A percentile compares a stretch with the other conserved stretches of the same genome.
phyloP scores from a whole-genome alignment of 768 basidiomycete species.

The Calocera viscosa region DNA sequence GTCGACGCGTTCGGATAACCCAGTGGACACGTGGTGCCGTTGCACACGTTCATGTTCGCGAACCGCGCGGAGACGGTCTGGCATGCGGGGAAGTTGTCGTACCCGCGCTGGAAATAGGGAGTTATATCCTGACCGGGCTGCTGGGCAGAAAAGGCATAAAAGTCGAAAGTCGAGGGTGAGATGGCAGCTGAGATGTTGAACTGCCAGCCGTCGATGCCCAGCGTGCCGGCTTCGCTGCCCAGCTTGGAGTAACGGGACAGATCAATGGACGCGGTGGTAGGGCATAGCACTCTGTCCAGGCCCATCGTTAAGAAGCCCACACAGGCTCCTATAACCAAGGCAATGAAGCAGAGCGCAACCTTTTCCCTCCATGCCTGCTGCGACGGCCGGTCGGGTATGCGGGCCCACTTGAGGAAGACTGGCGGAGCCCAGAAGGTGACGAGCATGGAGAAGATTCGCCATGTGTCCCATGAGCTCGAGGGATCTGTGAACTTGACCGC shows the following conservation, averaged over 20 bases:
- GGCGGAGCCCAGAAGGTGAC: slow-evolving; percentile 88
- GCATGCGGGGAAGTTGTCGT: slow-evolving; percentile 55
- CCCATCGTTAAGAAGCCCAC: slow-evolving; percentile 93
- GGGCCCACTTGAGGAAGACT: slow-evolving; percentile 44
- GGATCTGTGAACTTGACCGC: slow-evolving; percentile 23
- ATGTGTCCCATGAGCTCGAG: slow-evolving; percentile 38
- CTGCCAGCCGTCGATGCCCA: slow-evolving; percentile 64
- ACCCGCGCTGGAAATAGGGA: slow-evolving; percentile 61
- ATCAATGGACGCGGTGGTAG: slow-evolving; percentile 37
- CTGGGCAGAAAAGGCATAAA: slow-evolving; percentile 42
- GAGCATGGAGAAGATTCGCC: slow-evolving; percentile 67
- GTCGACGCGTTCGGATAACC: slow-evolving; percentile 47
- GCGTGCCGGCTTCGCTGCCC: slow-evolving; percentile 45
- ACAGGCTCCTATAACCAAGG: slow-evolving; percentile 56
- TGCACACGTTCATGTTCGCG: slow-evolving; percentile 66
- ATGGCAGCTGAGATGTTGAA: slow-evolving; percentile 55
- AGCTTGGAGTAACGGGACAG: slow-evolving; percentile 36
- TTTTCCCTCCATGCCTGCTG: slow-evolving; percentile 97
- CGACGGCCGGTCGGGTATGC: slow-evolving; percentile 42
- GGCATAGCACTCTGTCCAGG: slow-evolving; percentile 84
- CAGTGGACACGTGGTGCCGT: slow-evolving; percentile 52
- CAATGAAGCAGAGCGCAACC: slow-evolving; percentile 82
- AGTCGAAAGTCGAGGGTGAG: slow-evolving; percentile 40
- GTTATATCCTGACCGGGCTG: slow-evolving; percentile 81
- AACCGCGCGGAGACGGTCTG: slow-evolving; percentile 46